Base-by-base conservation (phyloP, 2,329 filamentous ascomycete genomes). In the Cercospora sp. region DNA sequence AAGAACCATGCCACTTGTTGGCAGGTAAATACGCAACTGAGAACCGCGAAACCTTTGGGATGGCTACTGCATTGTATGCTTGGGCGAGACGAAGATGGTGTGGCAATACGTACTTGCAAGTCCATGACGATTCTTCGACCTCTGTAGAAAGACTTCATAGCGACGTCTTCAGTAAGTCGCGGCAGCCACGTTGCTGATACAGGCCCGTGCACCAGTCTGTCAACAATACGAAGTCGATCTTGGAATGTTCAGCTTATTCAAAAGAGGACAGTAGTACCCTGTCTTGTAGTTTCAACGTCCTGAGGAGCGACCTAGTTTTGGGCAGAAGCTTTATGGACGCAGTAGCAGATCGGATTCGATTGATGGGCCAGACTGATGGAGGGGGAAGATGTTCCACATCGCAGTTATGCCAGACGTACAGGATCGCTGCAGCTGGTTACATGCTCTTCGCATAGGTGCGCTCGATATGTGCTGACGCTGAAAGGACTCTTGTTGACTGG, bases 141-240 rank as follows among this genome's bases (percentile, higher is more conserved):
- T 74, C 23, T 76, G 77, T 53, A 77, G 72, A 63, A 79, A 78
- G 0, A 81, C 60, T 82, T 81, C 4, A 81, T 31, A 2, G 72
- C 74, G 69, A 75, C 75, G 59, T 76, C 79, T 16, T 70, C 68
- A 68, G 64, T 7, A 81, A 75, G 74, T 82, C 80, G 30, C 72
- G 77, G 55, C 78, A 84, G 76, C 82, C 82, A 84, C 4, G 81
- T 79, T 0, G 82, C 83, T 6, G 82, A 82, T 51, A 70, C 73
- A 5, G 74, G 74, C 8, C 82, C 82, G 69, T 79, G 82, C n/a
- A 10, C 20, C 20, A 13, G n/a, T 2, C 36, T n/a, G 36, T 3
- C 36, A 28, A 28, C 28, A 31, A 57, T 20, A 18, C 53, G 53
- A 58, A 28, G 30, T 33, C 53, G 26, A 30, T 31, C 26, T 58